Evolutionary conservation across 179 eudicot genomes (phyloP).

Genomic region (Dionaea muscipula): DNA sequence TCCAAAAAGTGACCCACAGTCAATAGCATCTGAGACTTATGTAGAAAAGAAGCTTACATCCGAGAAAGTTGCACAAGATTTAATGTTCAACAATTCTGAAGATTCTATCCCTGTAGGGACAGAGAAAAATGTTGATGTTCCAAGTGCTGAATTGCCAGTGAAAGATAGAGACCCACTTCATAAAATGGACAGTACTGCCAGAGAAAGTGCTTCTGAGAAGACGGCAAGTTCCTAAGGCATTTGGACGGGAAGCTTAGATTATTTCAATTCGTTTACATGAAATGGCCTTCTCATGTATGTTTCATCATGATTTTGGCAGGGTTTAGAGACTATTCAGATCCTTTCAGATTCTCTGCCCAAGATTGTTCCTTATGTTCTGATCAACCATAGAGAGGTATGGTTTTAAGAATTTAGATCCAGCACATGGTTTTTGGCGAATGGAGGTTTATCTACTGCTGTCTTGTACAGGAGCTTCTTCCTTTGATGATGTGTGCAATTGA

Average conservation of each 20-base stretch:
- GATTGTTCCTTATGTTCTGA: conserved; percentile 94
- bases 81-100: conserved; percentile 13
- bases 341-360: conserved; percentile 92
- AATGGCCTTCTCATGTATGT: background rate
- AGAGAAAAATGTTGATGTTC: conserved; percentile 19
- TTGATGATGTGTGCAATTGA: conserved; percentile 99
- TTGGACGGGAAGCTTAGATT: background rate
- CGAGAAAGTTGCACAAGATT: conserved; percentile 20
- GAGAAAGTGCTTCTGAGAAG: conserved; percentile 39
- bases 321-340: conserved; percentile 80
- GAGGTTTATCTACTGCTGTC: conserved; percentile 9
- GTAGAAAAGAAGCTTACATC: conserved; percentile 21
- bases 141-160: conserved; percentile 22
- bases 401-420: conserved; percentile 7
- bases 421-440: conserved; percentile 3
- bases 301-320: conserved; percentile 34
- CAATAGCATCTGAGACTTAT: conserved; percentile 17
- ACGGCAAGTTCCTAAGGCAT: conserved; percentile 32
- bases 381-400: conserved; percentile 90
- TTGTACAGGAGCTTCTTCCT: conserved; percentile 86
- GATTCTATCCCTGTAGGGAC: conserved; percentile 24
- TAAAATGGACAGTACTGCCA: conserved; percentile 27
- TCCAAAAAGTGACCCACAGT: conserved; percentile 21
- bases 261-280: background rate
- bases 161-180: conserved; percentile 26